Percentiles rank a stretch among this genome's conserved stretches.
Evolutionary conservation across 331 rosid species (phyloP).

Genomic region (Arachis monticola): DNA sequence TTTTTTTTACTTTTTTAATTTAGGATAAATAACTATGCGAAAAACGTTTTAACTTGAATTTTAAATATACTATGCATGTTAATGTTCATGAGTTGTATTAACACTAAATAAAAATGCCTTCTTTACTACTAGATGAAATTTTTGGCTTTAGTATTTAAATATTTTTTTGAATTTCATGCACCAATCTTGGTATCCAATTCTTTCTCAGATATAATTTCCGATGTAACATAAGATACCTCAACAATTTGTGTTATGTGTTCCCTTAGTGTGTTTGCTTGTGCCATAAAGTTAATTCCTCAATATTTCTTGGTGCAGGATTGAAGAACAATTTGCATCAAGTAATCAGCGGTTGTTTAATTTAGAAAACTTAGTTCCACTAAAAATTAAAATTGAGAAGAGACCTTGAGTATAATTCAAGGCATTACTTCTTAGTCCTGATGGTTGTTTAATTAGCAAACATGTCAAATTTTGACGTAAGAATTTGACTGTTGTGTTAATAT

Average conservation of each 20-base stretch:
- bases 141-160: background rate
- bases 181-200: too few relatives aligned
- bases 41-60: too few relatives aligned
- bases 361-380: background rate
- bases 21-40: too few relatives aligned
- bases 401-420: constrained; percentile 21
- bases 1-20: too few relatives aligned
- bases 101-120: too few relatives aligned
- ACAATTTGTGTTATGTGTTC: background rate
- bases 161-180: background rate
- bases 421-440: constrained; percentile 8
- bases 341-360: constrained; percentile 21
- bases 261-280: background rate
- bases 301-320: constrained; percentile 40
- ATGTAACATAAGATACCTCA: too few relatives aligned
- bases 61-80: too few relatives aligned
- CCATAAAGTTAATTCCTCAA: background rate
- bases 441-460: constrained; percentile 2
- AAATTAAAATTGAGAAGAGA: constrained; percentile 16
- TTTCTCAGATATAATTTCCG: too few relatives aligned
- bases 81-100: too few relatives aligned
- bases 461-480: background rate
- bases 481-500: constrained; percentile 9
- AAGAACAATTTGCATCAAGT: constrained; percentile 32
- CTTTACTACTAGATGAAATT: too few relatives aligned